Evolutionary conservation across 768 basidiomycete species (phyloP), one percentile per base, ranked within the genome.

Genomic region (Leucocoprinus leucothites): DNA sequence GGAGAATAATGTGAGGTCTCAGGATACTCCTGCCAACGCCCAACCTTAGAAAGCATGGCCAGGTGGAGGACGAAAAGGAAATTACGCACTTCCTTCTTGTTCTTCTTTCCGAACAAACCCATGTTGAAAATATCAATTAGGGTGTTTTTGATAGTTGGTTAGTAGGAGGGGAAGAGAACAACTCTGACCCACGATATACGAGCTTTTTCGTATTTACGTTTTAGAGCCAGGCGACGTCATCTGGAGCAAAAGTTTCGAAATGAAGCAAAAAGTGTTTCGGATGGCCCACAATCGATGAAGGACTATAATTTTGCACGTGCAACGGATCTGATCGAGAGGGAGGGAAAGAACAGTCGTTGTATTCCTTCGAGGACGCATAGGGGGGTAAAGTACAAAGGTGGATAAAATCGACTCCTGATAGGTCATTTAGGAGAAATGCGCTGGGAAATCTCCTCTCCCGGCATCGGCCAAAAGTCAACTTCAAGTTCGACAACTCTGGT

Each of bases 401-500:
- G n/a, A n/a, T n/a, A n/a, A n/a, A n/a, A n/a, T n/a, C n/a, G n/a
- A n/a, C n/a, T n/a, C n/a, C n/a, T n/a, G n/a, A n/a, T n/a, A n/a
- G n/a, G n/a, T n/a, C n/a, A n/a, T n/a, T 31, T 31, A 31, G 31
- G 31, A 11, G 31, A 31, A 5, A 5, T 31, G 11, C 53, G 53
- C 19, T 48, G 53, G 34, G 46, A 43, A 42, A 56, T 25, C 57
- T 71, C 69, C 50, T 73, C 80, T 2, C 71, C 74, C 13, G 66
- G 69, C 7, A 65, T 57, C 2, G 83, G 85, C 85, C 85, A 86
- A 61, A 86, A 86, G 3, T 64, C 75, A 28, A 69, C 74, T 63
- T 88, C 86, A 0, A 88, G 72, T 57, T 86, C 84, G 1, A 85
- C 57, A 13, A 84, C 80, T 14, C 84, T 73, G 13, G 60, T 67